Conservation (phyloP, 345 rosid genomes). For the Syzygium aromaticum region DNA sequence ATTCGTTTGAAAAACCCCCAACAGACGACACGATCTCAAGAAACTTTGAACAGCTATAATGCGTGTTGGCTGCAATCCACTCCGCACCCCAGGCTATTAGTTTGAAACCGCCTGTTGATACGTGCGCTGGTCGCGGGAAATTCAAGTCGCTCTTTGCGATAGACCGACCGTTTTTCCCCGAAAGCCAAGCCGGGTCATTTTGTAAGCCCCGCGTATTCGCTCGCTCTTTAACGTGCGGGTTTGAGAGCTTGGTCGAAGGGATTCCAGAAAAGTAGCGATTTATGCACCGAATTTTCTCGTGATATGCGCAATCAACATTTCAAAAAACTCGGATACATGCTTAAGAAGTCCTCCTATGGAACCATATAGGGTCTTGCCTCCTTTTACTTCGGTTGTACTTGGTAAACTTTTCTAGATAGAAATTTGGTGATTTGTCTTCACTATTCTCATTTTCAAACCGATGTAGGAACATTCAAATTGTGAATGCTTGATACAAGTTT, state of each 20-base stretch:
- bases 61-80: neutral
- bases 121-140: neutral
- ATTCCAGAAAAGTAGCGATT: neutral
- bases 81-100: neutral
- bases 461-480: neutral
- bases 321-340: neutral
- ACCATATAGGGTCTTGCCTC: neutral
- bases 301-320: fast-evolving
- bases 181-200: neutral
- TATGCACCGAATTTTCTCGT: neutral
- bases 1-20: neutral
- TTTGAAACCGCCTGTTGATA: neutral
- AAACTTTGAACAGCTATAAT: neutral
- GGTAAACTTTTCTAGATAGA: neutral
- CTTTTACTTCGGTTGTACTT: neutral
- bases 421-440: neutral
- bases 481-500: neutral
- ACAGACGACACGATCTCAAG: neutral
- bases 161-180: neutral
- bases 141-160: neutral
- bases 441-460: neutral
- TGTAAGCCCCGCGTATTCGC: neutral
- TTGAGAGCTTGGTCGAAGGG: neutral
- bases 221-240: neutral
- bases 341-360: neutral